Conservation (phyloP, 2,329 filamentous ascomycete genomes). For the Cercospora sp. region DNA sequence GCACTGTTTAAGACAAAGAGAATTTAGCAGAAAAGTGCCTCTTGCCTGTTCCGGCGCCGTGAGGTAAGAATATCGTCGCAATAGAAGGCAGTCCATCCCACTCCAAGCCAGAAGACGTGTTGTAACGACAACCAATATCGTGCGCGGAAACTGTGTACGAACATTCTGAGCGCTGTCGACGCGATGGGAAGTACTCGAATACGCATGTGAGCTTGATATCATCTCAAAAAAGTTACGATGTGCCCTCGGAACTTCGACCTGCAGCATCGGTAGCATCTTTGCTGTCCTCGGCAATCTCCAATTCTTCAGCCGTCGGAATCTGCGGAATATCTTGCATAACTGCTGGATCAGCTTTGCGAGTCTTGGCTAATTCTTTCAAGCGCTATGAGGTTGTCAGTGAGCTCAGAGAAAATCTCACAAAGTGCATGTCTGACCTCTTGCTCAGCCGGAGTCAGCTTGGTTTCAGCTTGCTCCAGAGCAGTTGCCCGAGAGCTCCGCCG, state of each 20-base stretch:
- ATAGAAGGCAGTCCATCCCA: background rate
- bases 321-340: conserved; percentile 50
- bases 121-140: background rate
- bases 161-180: background rate
- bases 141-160: background rate
- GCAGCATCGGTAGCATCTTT: background rate
- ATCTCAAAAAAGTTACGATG: background rate
- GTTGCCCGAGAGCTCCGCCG: conserved; percentile 26
- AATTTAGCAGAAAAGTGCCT: background rate
- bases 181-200: background rate
- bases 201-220: background rate
- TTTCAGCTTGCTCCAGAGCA: conserved; percentile 21
- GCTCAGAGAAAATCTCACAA: background rate
- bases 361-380: conserved; percentile 41
- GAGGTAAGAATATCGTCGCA: background rate
- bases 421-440: conserved; percentile 22
- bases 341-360: conserved; percentile 45
- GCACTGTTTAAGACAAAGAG: conserved; percentile 12
- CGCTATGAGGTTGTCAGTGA: conserved; percentile 1
- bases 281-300: conserved; percentile 38
- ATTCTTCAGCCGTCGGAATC: conserved; percentile 48
- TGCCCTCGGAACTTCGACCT: background rate
- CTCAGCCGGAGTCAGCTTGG: conserved; percentile 30
- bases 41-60: background rate
- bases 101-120: background rate